Conservation (phyloP, 1,284 basidiomycete genomes). For the Irpex lacteus region DNA sequence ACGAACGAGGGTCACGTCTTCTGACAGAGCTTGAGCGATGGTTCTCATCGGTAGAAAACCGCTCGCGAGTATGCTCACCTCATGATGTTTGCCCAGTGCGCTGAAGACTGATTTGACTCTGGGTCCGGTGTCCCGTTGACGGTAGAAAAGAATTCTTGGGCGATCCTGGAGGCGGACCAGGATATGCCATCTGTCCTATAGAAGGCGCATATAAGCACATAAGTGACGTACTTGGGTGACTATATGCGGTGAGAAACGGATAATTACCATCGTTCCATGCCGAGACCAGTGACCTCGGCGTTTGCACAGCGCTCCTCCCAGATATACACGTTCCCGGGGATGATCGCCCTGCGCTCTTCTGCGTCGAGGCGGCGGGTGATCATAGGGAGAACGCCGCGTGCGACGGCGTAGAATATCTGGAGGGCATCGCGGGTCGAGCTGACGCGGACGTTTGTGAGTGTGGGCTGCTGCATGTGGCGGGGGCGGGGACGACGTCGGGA, state of each 20-base stretch:
- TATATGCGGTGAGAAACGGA: conserved; percentile 3
- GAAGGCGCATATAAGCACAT: conserved; percentile 1
- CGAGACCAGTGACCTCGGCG: conserved; percentile 72
- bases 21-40: conserved; percentile 12
- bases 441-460: conserved; percentile 70
- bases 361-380: conserved; percentile 78
- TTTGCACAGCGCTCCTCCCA: conserved; percentile 82
- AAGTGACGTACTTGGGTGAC: neutral
- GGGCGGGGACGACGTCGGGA: conserved; percentile 17
- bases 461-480: conserved; percentile 56
- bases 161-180: conserved; percentile 16
- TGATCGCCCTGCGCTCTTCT: conserved; percentile 50
- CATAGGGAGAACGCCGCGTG: conserved; percentile 62
- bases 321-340: conserved; percentile 74
- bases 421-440: conserved; percentile 75
- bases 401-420: conserved; percentile 75
- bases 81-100: conserved; percentile 74
- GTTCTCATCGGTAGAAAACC: neutral
- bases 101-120: conserved; percentile 59
- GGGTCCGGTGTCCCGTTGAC: conserved; percentile 78
- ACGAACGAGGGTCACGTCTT: conserved; percentile 24
- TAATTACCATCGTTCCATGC: conserved; percentile 74
- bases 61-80: conserved; percentile 37
- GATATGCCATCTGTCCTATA: conserved; percentile 71
- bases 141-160: conserved; percentile 80